Conservation (phyloP, 176 grass and related monocot genomes). For the Aegilops tauschii region DNA sequence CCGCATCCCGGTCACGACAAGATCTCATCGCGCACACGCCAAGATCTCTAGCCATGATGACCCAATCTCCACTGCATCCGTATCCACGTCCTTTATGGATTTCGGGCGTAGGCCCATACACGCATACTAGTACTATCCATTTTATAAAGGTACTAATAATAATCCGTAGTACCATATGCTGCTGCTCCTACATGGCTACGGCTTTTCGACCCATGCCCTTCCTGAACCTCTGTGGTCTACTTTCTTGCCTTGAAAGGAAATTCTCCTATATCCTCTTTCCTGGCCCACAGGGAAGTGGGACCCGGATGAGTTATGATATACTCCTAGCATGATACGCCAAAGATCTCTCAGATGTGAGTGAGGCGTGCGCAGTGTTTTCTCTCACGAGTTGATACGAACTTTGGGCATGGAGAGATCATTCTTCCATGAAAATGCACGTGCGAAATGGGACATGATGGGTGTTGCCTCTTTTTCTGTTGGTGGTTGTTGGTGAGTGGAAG, state of each 20-base stretch:
- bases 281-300: background rate
- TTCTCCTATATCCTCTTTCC: background rate
- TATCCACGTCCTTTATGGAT: background rate
- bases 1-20: background rate
- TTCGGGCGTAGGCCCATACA: background rate
- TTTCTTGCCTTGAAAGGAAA: conserved; percentile 13
- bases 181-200: background rate
- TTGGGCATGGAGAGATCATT: background rate
- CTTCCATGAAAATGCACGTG: background rate
- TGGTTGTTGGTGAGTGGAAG: background rate
- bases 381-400: background rate
- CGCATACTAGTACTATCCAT: background rate
- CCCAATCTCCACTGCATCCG: background rate
- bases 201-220: background rate
- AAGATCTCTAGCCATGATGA: background rate
- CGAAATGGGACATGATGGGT: background rate
- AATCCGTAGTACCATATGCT: background rate
- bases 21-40: background rate
- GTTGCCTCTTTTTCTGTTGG: background rate
- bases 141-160: background rate
- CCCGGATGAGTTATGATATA: background rate
- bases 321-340: background rate
- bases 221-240: background rate
- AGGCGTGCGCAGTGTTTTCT: background rate
- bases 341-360: background rate